These are phyloP conservation scores for Teunomyces kruisii DNA, from an alignment of 805 yeast species.

Conservation along the genomic window DNA sequence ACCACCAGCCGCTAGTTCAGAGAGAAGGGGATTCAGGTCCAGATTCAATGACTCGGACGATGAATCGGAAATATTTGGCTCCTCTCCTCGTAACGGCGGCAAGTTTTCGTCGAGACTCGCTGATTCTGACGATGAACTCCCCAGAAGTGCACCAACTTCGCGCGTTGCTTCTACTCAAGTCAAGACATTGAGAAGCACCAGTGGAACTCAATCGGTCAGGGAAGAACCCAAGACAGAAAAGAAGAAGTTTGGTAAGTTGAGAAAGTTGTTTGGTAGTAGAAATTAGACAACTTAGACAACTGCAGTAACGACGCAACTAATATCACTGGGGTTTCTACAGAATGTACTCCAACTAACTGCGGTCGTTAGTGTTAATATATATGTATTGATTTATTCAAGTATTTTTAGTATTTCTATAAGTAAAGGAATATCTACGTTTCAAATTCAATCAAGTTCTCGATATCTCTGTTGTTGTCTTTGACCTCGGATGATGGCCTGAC, in stretches of 20 bases:
- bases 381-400: conserved; percentile 3
- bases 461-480: conserved; percentile 6
- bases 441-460: conserved; percentile 44
- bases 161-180: conserved; percentile 9
- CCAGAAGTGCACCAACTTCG: conserved; percentile 5
- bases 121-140: conserved; percentile 13
- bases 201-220: not conserved
- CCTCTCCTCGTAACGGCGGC: conserved; percentile 1
- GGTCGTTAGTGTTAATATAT: not conserved
- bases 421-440: conserved; percentile 26
- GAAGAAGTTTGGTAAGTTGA: conserved; percentile 37
- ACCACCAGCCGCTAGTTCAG: conserved; percentile 10
- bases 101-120: conserved; percentile 11
- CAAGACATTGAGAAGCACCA: conserved; percentile 11
- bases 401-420: not conserved
- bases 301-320: not conserved
- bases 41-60: conserved; percentile 32
- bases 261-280: conserved; percentile 39
- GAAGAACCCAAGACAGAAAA: conserved; percentile 25
- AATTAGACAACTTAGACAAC: not conserved
- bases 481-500: not conserved
- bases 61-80: conserved; percentile 10
- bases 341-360: too few relatives aligned
- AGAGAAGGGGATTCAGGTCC: conserved; percentile 17
- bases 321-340: not conserved